A percentile compares a stretch with the other conserved stretches of the same genome.
Evolutionary conservation across 2,329 filamentous ascomycete genomes (phyloP).

Genomic region (Nothopassalora personata): DNA sequence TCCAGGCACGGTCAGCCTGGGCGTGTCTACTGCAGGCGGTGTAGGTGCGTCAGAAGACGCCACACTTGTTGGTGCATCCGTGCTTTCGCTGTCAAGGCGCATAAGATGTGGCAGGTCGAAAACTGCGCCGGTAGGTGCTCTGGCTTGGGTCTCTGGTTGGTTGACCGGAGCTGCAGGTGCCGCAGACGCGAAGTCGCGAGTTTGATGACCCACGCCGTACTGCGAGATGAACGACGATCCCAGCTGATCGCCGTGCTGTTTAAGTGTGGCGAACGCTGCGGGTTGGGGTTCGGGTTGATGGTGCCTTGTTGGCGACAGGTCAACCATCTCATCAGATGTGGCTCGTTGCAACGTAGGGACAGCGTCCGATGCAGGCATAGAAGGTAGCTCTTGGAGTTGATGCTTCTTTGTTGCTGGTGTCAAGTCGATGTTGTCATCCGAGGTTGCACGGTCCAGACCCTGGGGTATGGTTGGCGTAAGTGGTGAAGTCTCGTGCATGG

Average conservation of each 20-base stretch:
- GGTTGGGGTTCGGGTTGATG: not conserved
- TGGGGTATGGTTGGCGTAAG: constrained; percentile 1
- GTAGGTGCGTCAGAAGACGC: constrained; percentile 37
- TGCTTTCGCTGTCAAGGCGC: constrained; percentile 18
- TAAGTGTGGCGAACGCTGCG: constrained; percentile 37
- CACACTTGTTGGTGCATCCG: constrained; percentile 17
- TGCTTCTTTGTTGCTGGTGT: constrained; percentile 30
- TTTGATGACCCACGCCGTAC: constrained; percentile 32
- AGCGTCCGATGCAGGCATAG: not conserved
- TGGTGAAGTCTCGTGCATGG: not conserved
- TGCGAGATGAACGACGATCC: constrained; percentile 42
- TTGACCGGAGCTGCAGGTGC: constrained; percentile 23
- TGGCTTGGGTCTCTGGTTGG: constrained; percentile 20
- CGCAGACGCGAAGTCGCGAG: constrained; percentile 31
- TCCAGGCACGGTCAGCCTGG: constrained; percentile 27
- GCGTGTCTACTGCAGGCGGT: constrained; percentile 44
- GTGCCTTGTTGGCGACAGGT: not conserved
- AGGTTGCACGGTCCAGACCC: constrained; percentile 2
- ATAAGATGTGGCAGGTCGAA: constrained; percentile 13
- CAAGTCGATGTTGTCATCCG: constrained; percentile 26
- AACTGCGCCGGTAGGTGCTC: constrained; percentile 18
- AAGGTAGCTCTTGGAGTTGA: constrained; percentile 8
- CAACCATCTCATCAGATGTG: not conserved
- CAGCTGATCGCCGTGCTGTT: constrained; percentile 45
- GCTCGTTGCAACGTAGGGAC: not conserved